Evolutionary conservation across 108 stramenopile species (phyloP), one percentile per base, ranked within the genome.

Genomic region (Cyclotella distinguenda): DNA sequence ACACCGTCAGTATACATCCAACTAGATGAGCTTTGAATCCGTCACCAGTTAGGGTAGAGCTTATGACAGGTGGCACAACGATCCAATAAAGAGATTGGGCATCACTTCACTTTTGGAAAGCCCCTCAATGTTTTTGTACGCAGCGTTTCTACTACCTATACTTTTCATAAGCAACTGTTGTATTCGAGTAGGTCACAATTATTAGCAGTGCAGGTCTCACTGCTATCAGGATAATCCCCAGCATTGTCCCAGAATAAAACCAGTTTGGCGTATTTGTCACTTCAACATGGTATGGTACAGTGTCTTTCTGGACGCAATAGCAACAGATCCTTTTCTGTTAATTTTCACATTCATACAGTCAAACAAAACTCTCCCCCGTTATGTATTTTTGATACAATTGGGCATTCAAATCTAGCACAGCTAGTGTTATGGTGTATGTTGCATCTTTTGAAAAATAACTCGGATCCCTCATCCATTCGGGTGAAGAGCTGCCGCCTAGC

Each of bases 191-290:
- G 2, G 49, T 61, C 61, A 45, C 74, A 67, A 2, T 53, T 62
- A 43, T 75, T 67, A 33, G 60, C 64, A 35, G 65, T 60, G 43
- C 74, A 75, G 26, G 38, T 36, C 10, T 57, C 60, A 26, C 60
- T 68, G 42, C 66, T 68, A 27, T 66, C 74, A 62, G 74, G 74
- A 44, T 54, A 68, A 8, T 45, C 52, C 9, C 66, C 73, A 47
- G n/a, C n/a, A n/a, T n/a, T n/a, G n/a, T 70, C 78, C 77, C 84
- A 84, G 35, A 61, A 52, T 13, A 69, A 60, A 82, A 82, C 64
- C 65, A 78, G 48, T 82, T 82, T 42, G 55, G 43, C 3, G 76
- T 72, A 25, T 72, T 60, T 39, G 63, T 27, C 33, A 64, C 57
- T 33, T 66, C 60, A 48, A 82, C 70, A 25, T 71, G 64, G 30